Conservation (phyloP, 345 rosid genomes). For the Noccaea caerulescens region DNA sequence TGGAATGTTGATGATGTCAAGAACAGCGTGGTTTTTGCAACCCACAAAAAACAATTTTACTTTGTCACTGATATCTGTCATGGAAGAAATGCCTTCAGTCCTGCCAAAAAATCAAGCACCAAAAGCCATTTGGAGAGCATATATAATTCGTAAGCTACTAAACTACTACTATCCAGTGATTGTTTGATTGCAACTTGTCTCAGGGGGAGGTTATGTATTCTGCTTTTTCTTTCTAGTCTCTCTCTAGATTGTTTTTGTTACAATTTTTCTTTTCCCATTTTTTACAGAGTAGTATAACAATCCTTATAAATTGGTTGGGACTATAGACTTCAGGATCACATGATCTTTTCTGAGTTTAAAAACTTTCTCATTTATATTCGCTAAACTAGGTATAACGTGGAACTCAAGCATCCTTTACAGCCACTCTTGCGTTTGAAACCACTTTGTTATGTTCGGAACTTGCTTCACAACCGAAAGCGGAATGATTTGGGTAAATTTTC, state of each 20-base stretch:
- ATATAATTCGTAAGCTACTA: slow-evolving; percentile 54
- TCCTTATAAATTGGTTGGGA: slow-evolving; percentile 2
- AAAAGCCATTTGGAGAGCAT: slow-evolving; percentile 58
- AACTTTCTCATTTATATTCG: slow-evolving; percentile 38
- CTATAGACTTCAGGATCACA: slow-evolving; percentile 7
- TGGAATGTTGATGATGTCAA: slow-evolving; percentile 56
- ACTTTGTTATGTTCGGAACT: slow-evolving; percentile 69
- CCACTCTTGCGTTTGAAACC: slow-evolving; percentile 80
- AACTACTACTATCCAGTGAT: slow-evolving; percentile 23
- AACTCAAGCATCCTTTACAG: slow-evolving; percentile 67
- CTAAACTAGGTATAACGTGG: slow-evolving; percentile 60
- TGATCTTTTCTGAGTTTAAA: slow-evolving; percentile 30
- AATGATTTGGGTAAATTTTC: slow-evolving; percentile 60
- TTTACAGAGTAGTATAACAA: slow-evolving; percentile 17
- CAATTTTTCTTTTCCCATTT: not conserved
- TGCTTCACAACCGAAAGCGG: slow-evolving; percentile 71
- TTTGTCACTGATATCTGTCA: slow-evolving; percentile 55
- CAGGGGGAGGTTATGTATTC: slow-evolving; percentile 22
- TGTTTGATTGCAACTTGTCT: slow-evolving; percentile 23
- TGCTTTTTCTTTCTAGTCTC: slow-evolving; percentile 18
- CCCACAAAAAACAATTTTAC: slow-evolving; percentile 63
- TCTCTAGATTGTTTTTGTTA: slow-evolving; percentile 11
- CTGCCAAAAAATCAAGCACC: slow-evolving; percentile 45
- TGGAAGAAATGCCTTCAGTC: slow-evolving; percentile 59
- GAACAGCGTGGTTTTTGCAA: slow-evolving; percentile 73